A percentile compares a stretch with the other conserved stretches of the same genome.
phyloP scores from a whole-genome alignment of 352 stramenopile genomes.

The Blastocystis sp. region DNA sequence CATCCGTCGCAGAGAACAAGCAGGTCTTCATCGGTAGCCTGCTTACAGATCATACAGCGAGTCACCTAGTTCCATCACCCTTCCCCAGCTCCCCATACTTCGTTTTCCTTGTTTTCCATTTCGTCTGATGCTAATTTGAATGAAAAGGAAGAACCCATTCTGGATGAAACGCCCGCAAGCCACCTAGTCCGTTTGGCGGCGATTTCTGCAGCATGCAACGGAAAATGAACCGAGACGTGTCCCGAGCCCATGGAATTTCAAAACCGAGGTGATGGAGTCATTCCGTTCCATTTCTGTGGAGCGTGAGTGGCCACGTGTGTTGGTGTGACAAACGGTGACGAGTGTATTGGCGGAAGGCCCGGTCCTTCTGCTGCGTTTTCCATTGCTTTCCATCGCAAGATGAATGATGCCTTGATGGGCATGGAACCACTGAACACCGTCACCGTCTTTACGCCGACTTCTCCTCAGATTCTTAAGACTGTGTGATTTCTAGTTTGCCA shows the following conservation, averaged over 20 bases:
- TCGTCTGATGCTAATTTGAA: neutral
- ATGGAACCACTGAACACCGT: slow-evolving; percentile 19
- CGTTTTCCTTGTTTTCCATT: slow-evolving; percentile 48
- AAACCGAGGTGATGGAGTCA: neutral
- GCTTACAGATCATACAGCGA: slow-evolving; percentile 38
- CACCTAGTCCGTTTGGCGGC: no score
- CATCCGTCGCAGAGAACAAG: slow-evolving; percentile 71
- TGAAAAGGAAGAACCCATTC: neutral
- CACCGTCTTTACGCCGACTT: neutral
- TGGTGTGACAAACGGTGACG: no score
- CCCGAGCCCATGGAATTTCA: neutral
- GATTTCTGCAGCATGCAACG: neutral
- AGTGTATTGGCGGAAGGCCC: no score
- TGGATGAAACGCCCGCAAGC: slow-evolving; percentile 27
- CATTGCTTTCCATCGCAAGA: neutral
- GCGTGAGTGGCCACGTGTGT: no score
- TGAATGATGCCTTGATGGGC: slow-evolving; percentile 10
- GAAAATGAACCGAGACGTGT: neutral
- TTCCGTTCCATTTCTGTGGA: neutral
- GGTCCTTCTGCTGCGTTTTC: neutral
- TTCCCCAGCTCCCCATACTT: neutral
- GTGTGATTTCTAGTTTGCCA: neutral
- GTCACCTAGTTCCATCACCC: slow-evolving; percentile 9
- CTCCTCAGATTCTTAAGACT: neutral
- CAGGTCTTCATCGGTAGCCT: slow-evolving; percentile 29